phyloP scores from a whole-genome alignment of 2,329 filamentous ascomycete species.

The Ceratocystis huliohia region DNA sequence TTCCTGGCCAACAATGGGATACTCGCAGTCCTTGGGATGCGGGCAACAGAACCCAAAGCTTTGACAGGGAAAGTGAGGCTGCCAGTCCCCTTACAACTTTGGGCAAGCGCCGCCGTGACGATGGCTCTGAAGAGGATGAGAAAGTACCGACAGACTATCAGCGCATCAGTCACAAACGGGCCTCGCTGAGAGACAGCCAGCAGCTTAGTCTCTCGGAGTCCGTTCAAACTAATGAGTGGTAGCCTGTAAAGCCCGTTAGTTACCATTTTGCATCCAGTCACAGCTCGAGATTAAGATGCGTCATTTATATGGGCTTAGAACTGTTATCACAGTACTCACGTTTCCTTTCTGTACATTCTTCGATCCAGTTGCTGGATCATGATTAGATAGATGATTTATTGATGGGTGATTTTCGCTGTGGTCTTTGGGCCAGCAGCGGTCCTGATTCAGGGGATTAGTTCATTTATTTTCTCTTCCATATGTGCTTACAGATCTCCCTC shows the following conservation, averaged over 20 bases:
- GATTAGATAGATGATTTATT: neutral
- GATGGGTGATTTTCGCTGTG: neutral
- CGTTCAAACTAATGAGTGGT: constrained; percentile 7
- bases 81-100: constrained; percentile 13
- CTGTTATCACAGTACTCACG: neutral
- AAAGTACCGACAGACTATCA: constrained; percentile 11
- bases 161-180: constrained; percentile 12
- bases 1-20: constrained; percentile 5
- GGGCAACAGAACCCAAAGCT: constrained; percentile 11
- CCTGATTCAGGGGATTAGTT: neutral
- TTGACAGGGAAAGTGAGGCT: constrained; percentile 11
- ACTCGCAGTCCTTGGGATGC: constrained; percentile 17
- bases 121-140: constrained; percentile 12
- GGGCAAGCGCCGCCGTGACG: constrained; percentile 19
- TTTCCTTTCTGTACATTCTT: neutral
- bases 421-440: neutral
- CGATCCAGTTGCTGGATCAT: neutral
- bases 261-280: neutral
- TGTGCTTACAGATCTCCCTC: neutral
- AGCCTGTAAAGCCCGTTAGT: neutral
- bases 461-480: neutral
- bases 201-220: neutral
- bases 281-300: neutral
- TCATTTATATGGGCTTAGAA: neutral
- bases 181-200: neutral